These are phyloP conservation scores for Corymbia calophylla DNA, from an alignment of 441 rosid genomes.

Conservation along the genomic window DNA sequence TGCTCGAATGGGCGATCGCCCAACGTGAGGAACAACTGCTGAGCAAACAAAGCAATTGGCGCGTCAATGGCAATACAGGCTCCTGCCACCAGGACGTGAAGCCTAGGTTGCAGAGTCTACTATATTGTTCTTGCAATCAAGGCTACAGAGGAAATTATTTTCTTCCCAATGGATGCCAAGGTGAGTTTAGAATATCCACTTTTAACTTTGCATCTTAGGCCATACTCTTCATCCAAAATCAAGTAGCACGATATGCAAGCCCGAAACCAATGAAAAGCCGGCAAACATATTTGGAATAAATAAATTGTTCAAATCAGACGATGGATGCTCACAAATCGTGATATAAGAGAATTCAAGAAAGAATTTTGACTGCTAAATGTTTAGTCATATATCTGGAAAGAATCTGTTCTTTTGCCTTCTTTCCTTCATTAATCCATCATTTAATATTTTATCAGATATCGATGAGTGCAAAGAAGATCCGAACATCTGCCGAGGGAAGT, in stretches of 20 bases:
- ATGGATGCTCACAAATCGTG: background rate
- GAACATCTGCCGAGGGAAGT: background rate
- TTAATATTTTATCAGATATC: background rate
- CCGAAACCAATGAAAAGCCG: background rate
- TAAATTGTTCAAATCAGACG: background rate
- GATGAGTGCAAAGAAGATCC: background rate
- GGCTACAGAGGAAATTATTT: background rate
- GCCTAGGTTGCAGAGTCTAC: background rate
- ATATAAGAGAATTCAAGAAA: background rate
- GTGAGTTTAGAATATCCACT: background rate
- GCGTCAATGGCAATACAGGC: background rate
- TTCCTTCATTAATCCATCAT: background rate
- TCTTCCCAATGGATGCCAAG: background rate
- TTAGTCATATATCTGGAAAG: background rate
- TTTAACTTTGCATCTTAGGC: background rate
- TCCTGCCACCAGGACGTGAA: accelerated
- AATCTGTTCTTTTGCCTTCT: background rate
- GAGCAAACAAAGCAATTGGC: background rate
- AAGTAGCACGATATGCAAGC: background rate
- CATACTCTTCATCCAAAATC: background rate
- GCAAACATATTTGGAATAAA: background rate
- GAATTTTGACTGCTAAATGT: background rate
- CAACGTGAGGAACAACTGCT: background rate
- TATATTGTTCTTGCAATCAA: background rate
- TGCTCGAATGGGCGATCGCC: background rate